A percentile compares a stretch with the other conserved stretches of the same genome.
Conservation (phyloP, 2,329 filamentous ascomycete genomes). For the Fonsecaea pugnacius region DNA sequence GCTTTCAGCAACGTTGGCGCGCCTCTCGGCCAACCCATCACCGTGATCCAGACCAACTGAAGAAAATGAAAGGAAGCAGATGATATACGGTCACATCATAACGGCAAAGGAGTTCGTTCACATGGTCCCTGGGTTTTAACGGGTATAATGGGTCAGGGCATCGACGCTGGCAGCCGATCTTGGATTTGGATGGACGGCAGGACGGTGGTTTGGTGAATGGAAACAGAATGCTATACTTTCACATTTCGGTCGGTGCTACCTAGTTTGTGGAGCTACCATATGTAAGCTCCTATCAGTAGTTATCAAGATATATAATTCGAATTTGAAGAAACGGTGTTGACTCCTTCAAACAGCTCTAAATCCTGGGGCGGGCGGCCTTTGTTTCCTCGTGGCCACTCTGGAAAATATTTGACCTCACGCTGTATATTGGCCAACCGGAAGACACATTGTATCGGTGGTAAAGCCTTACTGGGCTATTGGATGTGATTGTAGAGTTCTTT, state of each 20-base stretch:
- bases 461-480: background rate
- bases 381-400: background rate
- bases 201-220: background rate
- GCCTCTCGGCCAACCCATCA: conserved; percentile 47
- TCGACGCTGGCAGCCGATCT: conserved; percentile 2
- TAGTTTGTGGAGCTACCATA: background rate
- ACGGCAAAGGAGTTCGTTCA: background rate
- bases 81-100: background rate
- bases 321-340: background rate
- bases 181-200: background rate
- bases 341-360: background rate
- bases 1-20: conserved; percentile 58
- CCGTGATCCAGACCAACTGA: conserved; percentile 35
- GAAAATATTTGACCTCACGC: background rate
- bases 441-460: background rate
- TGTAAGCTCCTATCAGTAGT: background rate
- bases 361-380: background rate
- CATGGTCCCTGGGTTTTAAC: background rate
- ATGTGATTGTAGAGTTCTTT: background rate
- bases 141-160: background rate
- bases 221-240: background rate
- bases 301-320: background rate
- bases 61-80: background rate
- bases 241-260: background rate
- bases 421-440: background rate